Evolutionary conservation across 345 rosid genomes (phyloP).

Genomic region (Syzygium aromaticum): DNA sequence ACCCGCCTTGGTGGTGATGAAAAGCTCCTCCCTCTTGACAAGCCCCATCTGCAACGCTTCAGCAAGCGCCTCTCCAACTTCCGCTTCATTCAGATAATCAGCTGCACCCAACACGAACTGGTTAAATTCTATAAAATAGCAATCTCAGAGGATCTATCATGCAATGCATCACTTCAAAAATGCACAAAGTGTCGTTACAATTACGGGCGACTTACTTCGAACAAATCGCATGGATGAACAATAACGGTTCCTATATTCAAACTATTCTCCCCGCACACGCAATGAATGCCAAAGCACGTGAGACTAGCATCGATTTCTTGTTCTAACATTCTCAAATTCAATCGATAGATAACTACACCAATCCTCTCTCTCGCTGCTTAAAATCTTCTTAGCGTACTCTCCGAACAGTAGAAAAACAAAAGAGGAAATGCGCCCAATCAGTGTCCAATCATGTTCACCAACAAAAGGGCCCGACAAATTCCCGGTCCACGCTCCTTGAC

Average conservation of each 20-base stretch:
- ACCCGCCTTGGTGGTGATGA: slow-evolving; percentile 70
- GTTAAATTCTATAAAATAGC: background rate
- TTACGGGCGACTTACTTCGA: background rate
- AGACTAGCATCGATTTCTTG: background rate
- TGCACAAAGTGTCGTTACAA: background rate
- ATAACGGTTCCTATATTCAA: background rate
- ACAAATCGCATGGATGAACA: background rate
- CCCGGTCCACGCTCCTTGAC: background rate
- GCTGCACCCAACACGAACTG: slow-evolving; percentile 29
- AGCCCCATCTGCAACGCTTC: slow-evolving; percentile 54
- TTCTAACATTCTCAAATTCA: background rate
- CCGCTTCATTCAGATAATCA: slow-evolving; percentile 61
- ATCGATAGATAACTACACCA: background rate
- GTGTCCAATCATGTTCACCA: background rate
- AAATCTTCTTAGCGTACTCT: background rate
- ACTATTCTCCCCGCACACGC: background rate
- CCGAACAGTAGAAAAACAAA: background rate
- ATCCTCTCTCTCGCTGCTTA: background rate
- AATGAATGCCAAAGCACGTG: background rate
- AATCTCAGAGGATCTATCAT: background rate
- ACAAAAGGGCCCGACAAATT: background rate
- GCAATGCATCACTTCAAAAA: background rate
- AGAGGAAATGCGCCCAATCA: background rate
- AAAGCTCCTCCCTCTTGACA: slow-evolving; percentile 80
- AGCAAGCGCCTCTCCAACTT: slow-evolving; percentile 68